Evolutionary conservation across 2,329 filamentous ascomycete species (phyloP), one percentile per base, ranked within the genome.

Genomic region (Cephalotrichum gorgonifer): DNA sequence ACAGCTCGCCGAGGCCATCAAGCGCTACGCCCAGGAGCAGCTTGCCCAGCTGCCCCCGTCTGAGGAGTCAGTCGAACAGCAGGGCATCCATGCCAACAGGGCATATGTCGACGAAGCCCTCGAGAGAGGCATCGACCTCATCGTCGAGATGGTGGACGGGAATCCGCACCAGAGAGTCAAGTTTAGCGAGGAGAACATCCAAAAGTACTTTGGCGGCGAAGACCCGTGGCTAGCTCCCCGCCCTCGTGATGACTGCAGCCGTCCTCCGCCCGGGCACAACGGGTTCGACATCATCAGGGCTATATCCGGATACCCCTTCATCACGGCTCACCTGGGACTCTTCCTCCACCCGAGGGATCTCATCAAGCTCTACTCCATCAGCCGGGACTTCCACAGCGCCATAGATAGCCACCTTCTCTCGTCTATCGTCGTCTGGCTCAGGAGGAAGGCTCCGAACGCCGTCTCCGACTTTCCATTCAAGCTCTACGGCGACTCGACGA

Each of bases 331-430:
- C 44, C 57, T 86, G 7, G 73, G 75, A 51, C 70, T 72, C 54
- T 68, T 76, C 51, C 70, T 88, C 20, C 60, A 63, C 7, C 64
- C 78, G 1, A 58, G 65, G 14, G 79, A 83, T 48, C 67, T 89
- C 6, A 60, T 88, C 51, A 73, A 68, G 42, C 70, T 89, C 30
- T 88, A 85, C 67, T 69, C 74, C 54, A 76, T 80, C 54, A 85
- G 78, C 60, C 76, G 71, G 49, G 69, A 74, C 31, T 83, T 86
- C 58, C 75, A 88, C 58, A 61, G 66, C 44, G 69, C 79, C 26
- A 62, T 87, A 57, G 76, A 83, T 59, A 66, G 68, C 47, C 71
- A 82, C 55, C 73, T 82, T 59, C 73, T 73, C 8, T 76, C 76
- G 33, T 75, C 77, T 50, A 71, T 88, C 47, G 66, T 75, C 35